A percentile compares a stretch with the other conserved stretches of the same genome.
Evolutionary conservation across 2,329 filamentous ascomycete species (phyloP).

Genomic region (Trichothecium roseum): DNA sequence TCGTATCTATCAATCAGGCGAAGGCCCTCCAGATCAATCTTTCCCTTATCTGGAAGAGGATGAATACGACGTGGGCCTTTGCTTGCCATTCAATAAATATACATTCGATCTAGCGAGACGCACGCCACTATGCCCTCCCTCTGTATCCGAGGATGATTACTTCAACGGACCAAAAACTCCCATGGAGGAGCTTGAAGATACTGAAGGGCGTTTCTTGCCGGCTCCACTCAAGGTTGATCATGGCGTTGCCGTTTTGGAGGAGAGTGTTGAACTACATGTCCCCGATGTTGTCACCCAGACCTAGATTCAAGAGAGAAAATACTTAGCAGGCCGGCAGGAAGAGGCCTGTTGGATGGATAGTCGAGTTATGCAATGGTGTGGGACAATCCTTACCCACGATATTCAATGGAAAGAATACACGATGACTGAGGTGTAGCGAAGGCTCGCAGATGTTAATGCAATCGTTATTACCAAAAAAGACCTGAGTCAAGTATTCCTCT

Average conservation of each 20-base stretch:
- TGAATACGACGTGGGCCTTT: constrained; percentile 2
- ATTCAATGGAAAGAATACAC: background rate
- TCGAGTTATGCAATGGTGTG: background rate
- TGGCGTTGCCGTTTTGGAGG: constrained; percentile 46
- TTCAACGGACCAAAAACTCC: background rate
- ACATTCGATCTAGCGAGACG: background rate
- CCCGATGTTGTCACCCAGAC: constrained; percentile 30
- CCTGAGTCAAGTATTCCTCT: background rate
- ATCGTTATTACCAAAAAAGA: background rate
- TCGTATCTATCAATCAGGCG: constrained; percentile 1
- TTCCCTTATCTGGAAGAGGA: constrained; percentile 1
- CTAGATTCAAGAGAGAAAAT: constrained; percentile 5
- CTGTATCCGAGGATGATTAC: background rate
- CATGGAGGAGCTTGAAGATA: background rate
- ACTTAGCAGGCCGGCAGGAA: no score
- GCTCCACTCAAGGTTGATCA: constrained; percentile 33
- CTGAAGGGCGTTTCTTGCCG: constrained; percentile 4
- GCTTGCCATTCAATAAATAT: constrained; percentile 1
- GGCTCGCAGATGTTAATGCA: background rate
- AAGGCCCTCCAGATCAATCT: background rate
- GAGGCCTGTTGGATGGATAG: background rate
- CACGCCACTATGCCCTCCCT: background rate
- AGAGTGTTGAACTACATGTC: constrained; percentile 36
- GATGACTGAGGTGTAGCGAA: no score
- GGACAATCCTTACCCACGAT: background rate